phyloP scores from a whole-genome alignment of 164 flowering plant genomes.

The Litsea cubeba region DNA sequence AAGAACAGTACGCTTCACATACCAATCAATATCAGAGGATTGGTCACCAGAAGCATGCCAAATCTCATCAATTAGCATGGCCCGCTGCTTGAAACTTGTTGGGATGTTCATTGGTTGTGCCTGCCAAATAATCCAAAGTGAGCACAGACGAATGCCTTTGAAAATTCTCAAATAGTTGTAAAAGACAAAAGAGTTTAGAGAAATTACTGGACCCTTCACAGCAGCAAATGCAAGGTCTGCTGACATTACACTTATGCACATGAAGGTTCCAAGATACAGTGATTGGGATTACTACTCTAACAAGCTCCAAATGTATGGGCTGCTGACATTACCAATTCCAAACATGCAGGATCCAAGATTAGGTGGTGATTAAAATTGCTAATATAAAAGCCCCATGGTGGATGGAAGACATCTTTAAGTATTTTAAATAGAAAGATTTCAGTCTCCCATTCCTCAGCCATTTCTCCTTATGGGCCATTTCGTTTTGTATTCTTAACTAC shows the following conservation, averaged over 20 bases:
- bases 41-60: constrained; percentile 89
- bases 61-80: constrained; percentile 92
- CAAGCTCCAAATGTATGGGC: background rate
- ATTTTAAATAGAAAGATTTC: too few species aligned
- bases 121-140: constrained; percentile 25
- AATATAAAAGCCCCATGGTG: background rate
- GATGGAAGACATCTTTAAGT: background rate
- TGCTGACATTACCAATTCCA: background rate
- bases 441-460: background rate
- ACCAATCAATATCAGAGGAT: constrained; percentile 75
- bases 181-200: background rate
- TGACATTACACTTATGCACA: background rate
- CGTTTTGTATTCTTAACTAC: too few species aligned
- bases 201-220: background rate
- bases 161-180: background rate
- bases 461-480: background rate
- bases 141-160: background rate
- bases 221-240: background rate
- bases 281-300: background rate
- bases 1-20: constrained; percentile 82
- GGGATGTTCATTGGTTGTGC: constrained; percentile 77
- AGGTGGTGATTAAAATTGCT: background rate
- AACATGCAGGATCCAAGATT: background rate
- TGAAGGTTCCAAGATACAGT: background rate
- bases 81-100: constrained; percentile 92